These are phyloP conservation scores for Arthrinium phaeospermum DNA, from an alignment of 2,329 filamentous ascomycete genomes.

Conservation along the genomic window DNA sequence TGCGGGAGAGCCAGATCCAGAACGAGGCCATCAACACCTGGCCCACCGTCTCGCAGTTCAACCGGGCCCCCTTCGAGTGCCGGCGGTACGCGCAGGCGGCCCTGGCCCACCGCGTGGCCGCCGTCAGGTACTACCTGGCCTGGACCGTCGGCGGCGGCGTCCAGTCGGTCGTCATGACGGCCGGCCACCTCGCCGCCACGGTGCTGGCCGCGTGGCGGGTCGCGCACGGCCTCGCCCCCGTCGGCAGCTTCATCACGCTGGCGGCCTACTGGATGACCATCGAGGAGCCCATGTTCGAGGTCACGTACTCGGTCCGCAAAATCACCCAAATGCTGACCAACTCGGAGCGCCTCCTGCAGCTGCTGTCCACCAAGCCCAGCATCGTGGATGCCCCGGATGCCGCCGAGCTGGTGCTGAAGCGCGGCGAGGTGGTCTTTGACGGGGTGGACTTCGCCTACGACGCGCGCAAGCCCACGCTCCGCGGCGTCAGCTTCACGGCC, in stretches of 20 bases:
- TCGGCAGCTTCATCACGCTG: constrained; percentile 11
- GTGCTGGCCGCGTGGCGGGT: constrained; percentile 8
- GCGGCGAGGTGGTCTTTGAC: constrained; percentile 59
- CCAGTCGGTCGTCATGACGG: constrained; percentile 4
- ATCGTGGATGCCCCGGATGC: constrained; percentile 56
- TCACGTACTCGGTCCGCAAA: constrained; percentile 44
- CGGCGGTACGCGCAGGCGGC: constrained; percentile 36
- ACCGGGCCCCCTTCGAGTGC: constrained; percentile 40
- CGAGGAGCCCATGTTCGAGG: constrained; percentile 20
- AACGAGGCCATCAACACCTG: constrained; percentile 65
- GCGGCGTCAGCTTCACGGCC: constrained; percentile 48
- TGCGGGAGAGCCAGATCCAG: constrained; percentile 46
- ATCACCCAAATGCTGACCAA: constrained; percentile 60
- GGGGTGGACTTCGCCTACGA: constrained; percentile 63
- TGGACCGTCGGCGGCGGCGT: constrained; percentile 26
- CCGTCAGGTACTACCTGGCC: constrained; percentile 13
- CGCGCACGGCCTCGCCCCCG: background rate
- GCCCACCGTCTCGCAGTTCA: constrained; percentile 59
- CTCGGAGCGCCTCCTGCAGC: constrained; percentile 63
- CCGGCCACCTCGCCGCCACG: constrained; percentile 14
- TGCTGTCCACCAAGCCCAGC: constrained; percentile 63
- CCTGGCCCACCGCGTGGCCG: constrained; percentile 32
- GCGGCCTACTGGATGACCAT: constrained; percentile 2
- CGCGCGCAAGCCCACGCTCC: constrained; percentile 43
- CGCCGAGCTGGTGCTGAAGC: constrained; percentile 47